Base-by-base conservation (phyloP, 2,329 filamentous ascomycete species). In the Coniella vitis region DNA sequence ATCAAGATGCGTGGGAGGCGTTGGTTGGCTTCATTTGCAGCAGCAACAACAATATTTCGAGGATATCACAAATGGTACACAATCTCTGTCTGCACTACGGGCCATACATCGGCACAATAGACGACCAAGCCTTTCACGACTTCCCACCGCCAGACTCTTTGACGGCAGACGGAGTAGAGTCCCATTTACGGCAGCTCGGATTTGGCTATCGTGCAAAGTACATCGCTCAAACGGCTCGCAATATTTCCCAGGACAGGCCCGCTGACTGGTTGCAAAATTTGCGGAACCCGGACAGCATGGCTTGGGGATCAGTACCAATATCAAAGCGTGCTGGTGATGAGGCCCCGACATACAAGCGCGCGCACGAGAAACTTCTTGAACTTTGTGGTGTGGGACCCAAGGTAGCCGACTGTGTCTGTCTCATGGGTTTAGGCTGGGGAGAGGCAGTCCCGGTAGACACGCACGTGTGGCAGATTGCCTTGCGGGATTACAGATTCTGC, bases 391-490 rank as follows among this genome's bases (percentile, higher is more conserved):
- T 98, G 5, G 93, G 93, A 0, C 93, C 94, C 1, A 98, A 98
- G 65, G 93, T 98, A 1, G 87, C 93, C 5, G 94, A 98, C 64
- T 98, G 94, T 62, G 90, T 97, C 7, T 95, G 87, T 62, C 71
- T 98, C 17, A 96, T 98, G 86, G 94, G 94, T 0, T 70, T 98
- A 13, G 91, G 90, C 22, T 98, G 94, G 91, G 86, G 86, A 29
- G 91, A 97, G 67, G 84, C 90, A 3, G 90, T 98, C 1, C 93
- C 93, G 0, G 87, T 98, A 29, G 93, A 98, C 65, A 98, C 94
- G 1, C 94, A 98, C 67, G 89, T 98, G 12, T 97, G 90, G 91
- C 90, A 97, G 70, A 97, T 98, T 61, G 94, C 93, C 1, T 88
- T 94, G 64, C 78, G 93, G 46, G 93, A 98, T 65, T 98, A 98